These are phyloP conservation scores for Alloteropsis semialata DNA, from an alignment of 176 grass and related monocot species.

Conservation along the genomic window DNA sequence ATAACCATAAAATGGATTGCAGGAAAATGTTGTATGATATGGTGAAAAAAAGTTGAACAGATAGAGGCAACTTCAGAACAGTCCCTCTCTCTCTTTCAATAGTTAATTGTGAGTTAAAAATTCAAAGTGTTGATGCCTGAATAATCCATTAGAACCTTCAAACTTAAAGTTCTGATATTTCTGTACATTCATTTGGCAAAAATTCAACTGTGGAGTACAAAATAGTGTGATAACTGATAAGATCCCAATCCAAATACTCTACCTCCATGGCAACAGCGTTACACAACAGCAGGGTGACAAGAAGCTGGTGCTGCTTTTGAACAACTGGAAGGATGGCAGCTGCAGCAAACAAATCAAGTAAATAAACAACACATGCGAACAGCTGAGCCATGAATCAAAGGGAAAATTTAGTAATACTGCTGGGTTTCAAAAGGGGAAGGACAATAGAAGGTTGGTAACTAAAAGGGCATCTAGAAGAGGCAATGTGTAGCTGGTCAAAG, in stretches of 20 bases:
- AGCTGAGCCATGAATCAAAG: not conserved
- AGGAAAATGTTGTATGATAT: not conserved
- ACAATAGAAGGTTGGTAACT: not conserved
- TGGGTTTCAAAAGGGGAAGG: conserved; percentile 1
- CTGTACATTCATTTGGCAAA: not conserved
- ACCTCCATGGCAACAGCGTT: conserved; percentile 98
- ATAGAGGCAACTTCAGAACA: not conserved
- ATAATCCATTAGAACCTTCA: conserved; percentile 2
- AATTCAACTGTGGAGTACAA: not conserved
- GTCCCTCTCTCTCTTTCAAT: not conserved
- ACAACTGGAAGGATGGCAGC: conserved; percentile 96
- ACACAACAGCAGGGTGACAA: conserved; percentile 94
- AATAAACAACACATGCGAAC: not conserved
- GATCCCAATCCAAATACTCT: not conserved
- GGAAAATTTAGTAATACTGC: not conserved
- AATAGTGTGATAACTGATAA: not conserved
- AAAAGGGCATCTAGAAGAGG: conserved; percentile 3
- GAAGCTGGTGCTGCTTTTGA: conserved; percentile 99
- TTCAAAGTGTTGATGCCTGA: not conserved
- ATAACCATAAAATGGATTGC: not conserved
- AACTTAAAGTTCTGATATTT: not conserved
- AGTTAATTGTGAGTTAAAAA: not conserved
- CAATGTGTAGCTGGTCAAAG: not conserved
- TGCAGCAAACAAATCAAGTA: conserved; percentile 37
- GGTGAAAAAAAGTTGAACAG: not conserved